Evolutionary conservation across 495 filamentous ascomycete genomes (phyloP), one percentile per base, ranked within the genome.

Genomic region (Hyaloscypha variabilis): DNA sequence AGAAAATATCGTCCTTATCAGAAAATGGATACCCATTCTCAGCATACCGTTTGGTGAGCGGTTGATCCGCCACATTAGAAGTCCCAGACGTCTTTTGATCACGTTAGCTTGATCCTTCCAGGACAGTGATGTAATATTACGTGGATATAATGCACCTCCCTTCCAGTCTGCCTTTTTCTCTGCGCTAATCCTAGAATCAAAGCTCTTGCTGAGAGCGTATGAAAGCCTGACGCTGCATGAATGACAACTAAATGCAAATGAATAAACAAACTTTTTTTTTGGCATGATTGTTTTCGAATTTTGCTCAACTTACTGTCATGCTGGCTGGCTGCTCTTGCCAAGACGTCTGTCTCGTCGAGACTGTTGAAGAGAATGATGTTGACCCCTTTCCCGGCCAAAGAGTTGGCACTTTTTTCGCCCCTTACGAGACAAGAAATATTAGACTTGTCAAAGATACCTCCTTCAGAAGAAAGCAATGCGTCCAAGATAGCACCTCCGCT

Each of bases 301-400:
- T 36, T 46, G 13, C 31, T 34, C 13, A 4, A 42, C 63, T 17
- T 42, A 65, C 63, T 54, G 49, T 81, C 78, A 65, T 81, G 76
- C 58, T 77, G 65, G 6, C 70, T 68, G 0, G 77, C 77, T 19
- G 68, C 70, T 4, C 66, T 64, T n/a, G 53, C 58, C 3, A 74
- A 64, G 3, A 67, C 54, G 2, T 74, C 75, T 8, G 64, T 42
- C 24, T 79, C 74, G 53, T 79, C 77, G 3, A 74, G 58, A 23
- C 53, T 63, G 10, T 65, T 24, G 42, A 73, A 74, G 8, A 74
- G 36, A 52, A 74, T 17, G 10, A 17, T 11, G 4, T 46, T 14
- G 1, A 46, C 11, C 4, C 39, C 39, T 4, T 17, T 14, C 10
- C 3, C 39, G 14, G 4, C 17, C 4, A 17, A 46, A 10, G 19